These are phyloP conservation scores for Trypanosoma cruzi DNA, from an alignment of 208 protist species.

Conservation along the genomic window DNA sequence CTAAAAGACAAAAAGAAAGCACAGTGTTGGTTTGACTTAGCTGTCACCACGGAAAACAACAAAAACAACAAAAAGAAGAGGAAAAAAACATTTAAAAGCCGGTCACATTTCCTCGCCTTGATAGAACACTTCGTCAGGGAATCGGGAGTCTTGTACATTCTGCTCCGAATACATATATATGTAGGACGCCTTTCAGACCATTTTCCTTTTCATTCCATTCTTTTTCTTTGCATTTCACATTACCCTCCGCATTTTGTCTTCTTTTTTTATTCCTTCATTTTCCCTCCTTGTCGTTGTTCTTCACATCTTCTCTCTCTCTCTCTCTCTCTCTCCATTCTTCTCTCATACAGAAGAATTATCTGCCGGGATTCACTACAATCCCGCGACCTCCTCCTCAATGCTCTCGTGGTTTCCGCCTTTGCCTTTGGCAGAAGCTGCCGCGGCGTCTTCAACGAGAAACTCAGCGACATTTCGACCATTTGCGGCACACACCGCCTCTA, in stretches of 20 bases:
- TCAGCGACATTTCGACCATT: constrained; percentile 66
- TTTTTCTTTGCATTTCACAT: neutral
- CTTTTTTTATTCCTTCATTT: neutral
- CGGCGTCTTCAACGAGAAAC: constrained; percentile 37
- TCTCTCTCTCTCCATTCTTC: too few relatives aligned
- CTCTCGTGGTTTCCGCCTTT: constrained; percentile 24
- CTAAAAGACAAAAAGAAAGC: neutral
- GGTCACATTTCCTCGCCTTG: neutral
- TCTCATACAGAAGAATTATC: neutral
- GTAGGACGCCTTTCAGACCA: too few relatives aligned
- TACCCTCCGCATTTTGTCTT: neutral
- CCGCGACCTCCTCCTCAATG: constrained; percentile 32
- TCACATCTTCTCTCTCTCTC: neutral
- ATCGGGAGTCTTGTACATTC: too few relatives aligned
- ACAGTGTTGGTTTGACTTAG: neutral
- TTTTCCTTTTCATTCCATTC: too few relatives aligned
- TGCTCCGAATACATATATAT: too few relatives aligned
- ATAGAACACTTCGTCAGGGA: too few relatives aligned
- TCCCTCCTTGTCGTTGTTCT: neutral
- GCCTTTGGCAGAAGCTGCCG: neutral
- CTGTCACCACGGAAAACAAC: neutral
- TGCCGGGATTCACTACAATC: neutral
- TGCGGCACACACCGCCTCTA: constrained; percentile 84
- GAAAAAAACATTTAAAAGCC: neutral
- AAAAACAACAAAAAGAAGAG: neutral